Evolutionary conservation across 1,284 basidiomycete species (phyloP).

Genomic region (Tylopilus sp.): DNA sequence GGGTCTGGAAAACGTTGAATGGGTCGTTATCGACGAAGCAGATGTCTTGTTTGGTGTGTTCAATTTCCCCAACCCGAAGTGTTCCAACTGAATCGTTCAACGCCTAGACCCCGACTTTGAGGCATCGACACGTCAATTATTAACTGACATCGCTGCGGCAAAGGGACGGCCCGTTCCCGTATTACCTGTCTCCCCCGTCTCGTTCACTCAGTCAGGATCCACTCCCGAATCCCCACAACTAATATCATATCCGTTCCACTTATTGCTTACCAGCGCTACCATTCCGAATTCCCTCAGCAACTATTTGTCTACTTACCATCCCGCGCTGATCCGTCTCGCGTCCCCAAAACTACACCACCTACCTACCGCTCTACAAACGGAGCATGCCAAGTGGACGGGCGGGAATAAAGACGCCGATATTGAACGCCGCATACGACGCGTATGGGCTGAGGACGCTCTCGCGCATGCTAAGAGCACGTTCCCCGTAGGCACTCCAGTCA

Average conservation of each 20-base stretch:
- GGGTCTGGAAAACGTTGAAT: constrained; percentile 65
- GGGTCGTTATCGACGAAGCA: constrained; percentile 86
- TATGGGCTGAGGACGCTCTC: constrained; percentile 71
- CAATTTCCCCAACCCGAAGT: not conserved
- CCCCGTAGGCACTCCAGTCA: constrained; percentile 16
- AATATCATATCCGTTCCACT: constrained; percentile 65
- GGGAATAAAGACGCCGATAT: constrained; percentile 79
- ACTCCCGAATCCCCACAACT: constrained; percentile 20
- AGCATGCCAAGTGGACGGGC: constrained; percentile 72
- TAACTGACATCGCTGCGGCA: constrained; percentile 66
- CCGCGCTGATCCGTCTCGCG: constrained; percentile 59
- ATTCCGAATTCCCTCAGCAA: constrained; percentile 73
- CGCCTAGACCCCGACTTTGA: constrained; percentile 68
- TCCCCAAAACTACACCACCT: constrained; percentile 79
- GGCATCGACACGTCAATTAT: constrained; percentile 60
- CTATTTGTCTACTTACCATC: constrained; percentile 62
- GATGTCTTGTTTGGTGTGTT: constrained; percentile 80
- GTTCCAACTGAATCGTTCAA: not conserved
- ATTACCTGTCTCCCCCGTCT: constrained; percentile 21
- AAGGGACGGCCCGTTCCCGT: constrained; percentile 47
- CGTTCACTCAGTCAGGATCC: constrained; percentile 12
- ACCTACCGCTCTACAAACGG: constrained; percentile 63
- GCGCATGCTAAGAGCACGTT: constrained; percentile 29
- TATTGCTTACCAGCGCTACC: constrained; percentile 83
- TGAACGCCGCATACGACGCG: constrained; percentile 63